Conservation (phyloP, 2,329 filamentous ascomycete genomes). For the Verticillium albo-atrum region DNA sequence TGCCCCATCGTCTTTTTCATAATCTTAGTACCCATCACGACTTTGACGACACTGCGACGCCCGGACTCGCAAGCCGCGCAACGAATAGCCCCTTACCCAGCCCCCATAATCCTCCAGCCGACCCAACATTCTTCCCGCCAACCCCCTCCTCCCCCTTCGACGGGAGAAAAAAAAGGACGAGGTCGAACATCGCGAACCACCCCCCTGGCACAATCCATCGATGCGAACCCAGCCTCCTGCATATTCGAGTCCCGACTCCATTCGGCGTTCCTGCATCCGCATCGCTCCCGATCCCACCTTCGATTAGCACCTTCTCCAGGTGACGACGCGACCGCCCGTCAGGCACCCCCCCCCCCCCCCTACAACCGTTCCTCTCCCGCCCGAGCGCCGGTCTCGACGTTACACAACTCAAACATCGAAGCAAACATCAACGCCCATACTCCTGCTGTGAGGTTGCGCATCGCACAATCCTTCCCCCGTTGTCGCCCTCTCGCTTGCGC, state of each 20-base stretch:
- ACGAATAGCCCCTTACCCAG: not conserved
- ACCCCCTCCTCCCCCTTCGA: constrained; percentile 3
- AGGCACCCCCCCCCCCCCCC: not conserved
- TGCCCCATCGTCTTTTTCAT: not conserved
- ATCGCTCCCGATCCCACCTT: not conserved
- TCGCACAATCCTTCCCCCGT: constrained; percentile 8
- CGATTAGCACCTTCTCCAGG: not conserved
- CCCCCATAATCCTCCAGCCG: constrained; percentile 1
- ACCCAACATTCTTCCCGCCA: constrained; percentile 2
- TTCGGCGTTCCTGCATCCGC: constrained; percentile 16
- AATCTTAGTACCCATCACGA: not conserved
- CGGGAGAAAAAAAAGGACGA: constrained; percentile 30
- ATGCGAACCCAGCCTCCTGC: constrained; percentile 42
- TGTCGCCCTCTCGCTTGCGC: constrained; percentile 22
- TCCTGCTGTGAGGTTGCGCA: constrained; percentile 5
- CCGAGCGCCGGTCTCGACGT: not conserved
- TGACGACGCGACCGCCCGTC: not conserved
- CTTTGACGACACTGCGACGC: not conserved
- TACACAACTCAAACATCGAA: not conserved
- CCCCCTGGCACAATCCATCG: constrained; percentile 25
- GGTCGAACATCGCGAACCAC: constrained; percentile 22
- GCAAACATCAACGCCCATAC: not conserved
- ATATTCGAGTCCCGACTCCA: constrained; percentile 28
- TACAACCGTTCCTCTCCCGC: not conserved
- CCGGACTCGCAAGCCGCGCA: not conserved